Evolutionary conservation across 768 basidiomycete genomes (phyloP), one percentile per base, ranked within the genome.

Genomic region (Dioszegia crocea): DNA sequence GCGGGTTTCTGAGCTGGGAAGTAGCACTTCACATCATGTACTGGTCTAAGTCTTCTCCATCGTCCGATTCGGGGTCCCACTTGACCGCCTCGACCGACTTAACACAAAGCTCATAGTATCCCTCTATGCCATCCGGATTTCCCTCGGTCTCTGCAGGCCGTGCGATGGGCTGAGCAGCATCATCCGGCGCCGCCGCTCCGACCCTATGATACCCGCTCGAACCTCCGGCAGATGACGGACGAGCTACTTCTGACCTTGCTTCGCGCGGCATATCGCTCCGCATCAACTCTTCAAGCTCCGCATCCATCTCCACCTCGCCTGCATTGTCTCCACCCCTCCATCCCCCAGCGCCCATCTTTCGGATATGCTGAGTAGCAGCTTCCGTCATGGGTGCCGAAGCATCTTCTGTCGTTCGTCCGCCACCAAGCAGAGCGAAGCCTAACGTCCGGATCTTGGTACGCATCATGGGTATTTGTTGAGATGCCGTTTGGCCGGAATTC

Each of bases 341-440:
- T 36, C 64, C 65, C 9, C 67, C 65, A 16, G 62, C 59, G 10
- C 61, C 65, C 46, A 61, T 44, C 21, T 61, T 46, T 48, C 62
- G 62, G 10, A 68, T 46, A 12, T 60, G 62, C 23, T 61, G 41
- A 19, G 21, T 43, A 9, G 45, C 44, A 3, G 43, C 54, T 30
- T 43, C 40, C 4, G 19, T 27, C 11, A 36, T 31, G 8, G 43
- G 19, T 30, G 31, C 29, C 26, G 47, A 44, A 5, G 31, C 47
- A 31, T 44, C 57, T 33, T 59, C 59, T 17, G 23, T 53, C 36
- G 55, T 83, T 56, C 87, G 85, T 55, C 88, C 89, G 1, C 89
- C 89, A 12, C 91, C 93, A 3, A 98, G 80, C 16, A 97, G 78
- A 1, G 89, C 89, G 33, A 97, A 86, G 1, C 92, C 92, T 17